These are phyloP conservation scores for Botrytis aclada DNA, from an alignment of 2,329 filamentous ascomycete genomes.

Conservation along the genomic window DNA sequence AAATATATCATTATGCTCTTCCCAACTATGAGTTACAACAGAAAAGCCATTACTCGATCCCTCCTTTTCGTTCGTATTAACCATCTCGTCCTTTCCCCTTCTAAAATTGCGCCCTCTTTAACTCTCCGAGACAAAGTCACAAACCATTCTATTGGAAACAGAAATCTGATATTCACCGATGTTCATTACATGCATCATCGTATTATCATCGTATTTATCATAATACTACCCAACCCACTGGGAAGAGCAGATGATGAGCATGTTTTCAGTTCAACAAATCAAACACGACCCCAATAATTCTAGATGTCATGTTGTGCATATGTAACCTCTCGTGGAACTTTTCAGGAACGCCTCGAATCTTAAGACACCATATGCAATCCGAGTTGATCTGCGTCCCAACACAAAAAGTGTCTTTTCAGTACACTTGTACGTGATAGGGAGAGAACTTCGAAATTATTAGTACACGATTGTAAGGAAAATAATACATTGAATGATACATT, in stretches of 20 bases:
- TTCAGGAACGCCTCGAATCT: slow-evolving; percentile 12
- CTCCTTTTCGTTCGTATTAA: neutral
- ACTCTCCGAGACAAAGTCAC: neutral
- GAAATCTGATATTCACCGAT: neutral
- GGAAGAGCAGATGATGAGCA: neutral
- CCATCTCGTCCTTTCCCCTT: neutral
- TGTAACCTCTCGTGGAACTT: neutral
- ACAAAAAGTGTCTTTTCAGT: neutral
- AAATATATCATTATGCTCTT: neutral
- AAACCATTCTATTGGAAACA: neutral
- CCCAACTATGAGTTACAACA: neutral
- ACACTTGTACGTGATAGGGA: neutral
- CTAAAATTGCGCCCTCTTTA: neutral
- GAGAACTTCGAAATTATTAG: neutral
- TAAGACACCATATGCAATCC: neutral
- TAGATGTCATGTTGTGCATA: slow-evolving; percentile 10
- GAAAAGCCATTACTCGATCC: neutral
- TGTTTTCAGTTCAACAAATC: neutral
- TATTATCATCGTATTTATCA: neutral
- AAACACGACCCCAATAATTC: neutral
- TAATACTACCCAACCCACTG: neutral
- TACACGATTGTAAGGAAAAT: neutral
- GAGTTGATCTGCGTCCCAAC: neutral
- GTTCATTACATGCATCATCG: neutral
- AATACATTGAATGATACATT: neutral